These are phyloP conservation scores for Eimeria necatrix DNA, from an alignment of 169 alveolate species.

Conservation along the genomic window DNA sequence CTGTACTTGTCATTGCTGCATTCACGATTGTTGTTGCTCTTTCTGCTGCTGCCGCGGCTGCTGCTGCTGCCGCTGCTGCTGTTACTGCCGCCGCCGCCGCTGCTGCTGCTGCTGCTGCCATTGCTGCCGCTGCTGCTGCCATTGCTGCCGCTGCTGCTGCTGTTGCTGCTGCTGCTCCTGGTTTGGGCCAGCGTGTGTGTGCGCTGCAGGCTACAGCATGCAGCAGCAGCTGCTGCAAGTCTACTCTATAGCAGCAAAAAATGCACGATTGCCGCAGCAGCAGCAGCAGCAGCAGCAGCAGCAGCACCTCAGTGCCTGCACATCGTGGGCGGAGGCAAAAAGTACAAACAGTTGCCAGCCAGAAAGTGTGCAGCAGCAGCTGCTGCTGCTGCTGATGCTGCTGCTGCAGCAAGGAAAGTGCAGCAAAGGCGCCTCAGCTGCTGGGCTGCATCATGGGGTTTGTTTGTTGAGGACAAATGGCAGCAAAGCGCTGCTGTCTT, in stretches of 20 bases:
- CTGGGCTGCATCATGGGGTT: no score
- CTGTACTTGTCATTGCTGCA: not conserved
- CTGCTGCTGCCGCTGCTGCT: not conserved
- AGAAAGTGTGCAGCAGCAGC: no score
- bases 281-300: constrained; percentile 38
- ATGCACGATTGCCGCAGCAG: not conserved
- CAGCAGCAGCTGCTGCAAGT: constrained; percentile 12
- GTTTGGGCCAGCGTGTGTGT: not conserved
- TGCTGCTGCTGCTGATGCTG: constrained; percentile 72
- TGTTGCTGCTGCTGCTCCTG: constrained; percentile 46
- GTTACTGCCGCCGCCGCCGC: not conserved
- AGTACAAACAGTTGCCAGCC: no score
- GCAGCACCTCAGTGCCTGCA: constrained; percentile 33
- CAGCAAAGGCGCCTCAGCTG: constrained; percentile 26
- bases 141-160: constrained; percentile 17
- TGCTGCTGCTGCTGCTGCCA: not conserved
- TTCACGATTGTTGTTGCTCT: not conserved
- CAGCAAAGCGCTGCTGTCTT: constrained; percentile 36
- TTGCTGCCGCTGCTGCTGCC: not conserved
- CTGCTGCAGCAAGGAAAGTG: constrained; percentile 45
- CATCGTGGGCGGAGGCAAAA: not conserved
- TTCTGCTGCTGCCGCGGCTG: not conserved
- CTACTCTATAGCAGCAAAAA: no score
- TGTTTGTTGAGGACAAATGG: no score
- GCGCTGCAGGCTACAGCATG: not conserved